Percentiles rank a stretch among this genome's conserved stretches.
phyloP scores from a whole-genome alignment of 2,329 filamentous ascomycete genomes.

The Epichloe bromicola region DNA sequence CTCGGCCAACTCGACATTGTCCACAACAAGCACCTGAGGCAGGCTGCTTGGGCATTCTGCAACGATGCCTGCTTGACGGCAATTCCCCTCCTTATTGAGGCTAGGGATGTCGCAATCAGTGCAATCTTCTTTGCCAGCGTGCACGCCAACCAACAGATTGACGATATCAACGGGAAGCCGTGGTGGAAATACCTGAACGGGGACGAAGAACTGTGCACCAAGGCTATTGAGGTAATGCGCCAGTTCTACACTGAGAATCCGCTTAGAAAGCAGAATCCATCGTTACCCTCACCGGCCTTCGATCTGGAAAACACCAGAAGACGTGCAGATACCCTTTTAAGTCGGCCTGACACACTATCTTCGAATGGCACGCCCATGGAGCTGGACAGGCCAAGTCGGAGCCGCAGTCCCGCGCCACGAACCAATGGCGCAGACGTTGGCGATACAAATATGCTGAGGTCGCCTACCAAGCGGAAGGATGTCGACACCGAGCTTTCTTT shows the following conservation, averaged over 20 bases:
- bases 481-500: constrained; percentile 20
- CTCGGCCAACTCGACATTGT: constrained; percentile 60
- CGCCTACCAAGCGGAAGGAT: constrained; percentile 31
- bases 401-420: constrained; percentile 32
- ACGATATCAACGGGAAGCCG: constrained; percentile 59
- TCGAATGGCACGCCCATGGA: constrained; percentile 36
- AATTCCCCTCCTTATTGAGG: constrained; percentile 67
- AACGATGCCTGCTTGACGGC: constrained; percentile 81
- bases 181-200: constrained; percentile 82
- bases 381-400: constrained; percentile 35
- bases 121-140: constrained; percentile 78
- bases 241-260: constrained; percentile 55
- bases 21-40: constrained; percentile 69
- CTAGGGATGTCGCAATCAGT: constrained; percentile 69
- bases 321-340: constrained; percentile 28
- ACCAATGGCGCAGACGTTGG: constrained; percentile 25
- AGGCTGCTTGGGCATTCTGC: constrained; percentile 85
- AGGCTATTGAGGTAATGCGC: constrained; percentile 65
- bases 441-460: constrained; percentile 12
- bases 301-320: constrained; percentile 42
- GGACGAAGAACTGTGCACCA: constrained; percentile 53
- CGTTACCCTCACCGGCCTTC: constrained; percentile 41
- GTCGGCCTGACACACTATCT: constrained; percentile 31
- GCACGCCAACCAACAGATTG: constrained; percentile 60
- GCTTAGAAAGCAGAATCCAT: constrained; percentile 41